Evolutionary conservation across 108 stramenopile species (phyloP).

Genomic region (Pseudonitzschia pungens): DNA sequence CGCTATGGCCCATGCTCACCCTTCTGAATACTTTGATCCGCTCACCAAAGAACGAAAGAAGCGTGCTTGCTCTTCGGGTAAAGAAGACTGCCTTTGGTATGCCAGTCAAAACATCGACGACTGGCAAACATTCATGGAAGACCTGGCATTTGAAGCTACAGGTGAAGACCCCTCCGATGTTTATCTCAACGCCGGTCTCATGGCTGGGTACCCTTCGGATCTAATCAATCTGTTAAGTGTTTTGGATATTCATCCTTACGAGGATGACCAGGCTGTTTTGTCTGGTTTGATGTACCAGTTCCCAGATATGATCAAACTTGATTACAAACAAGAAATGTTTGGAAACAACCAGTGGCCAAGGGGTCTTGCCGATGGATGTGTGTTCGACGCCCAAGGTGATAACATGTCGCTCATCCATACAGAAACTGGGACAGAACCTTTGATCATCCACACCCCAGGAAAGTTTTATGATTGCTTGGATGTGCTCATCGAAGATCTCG

Average conservation of each 20-base stretch:
- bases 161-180: not conserved
- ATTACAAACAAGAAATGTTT: constrained; percentile 27
- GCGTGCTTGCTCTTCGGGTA: constrained; percentile 14
- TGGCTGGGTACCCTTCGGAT: constrained; percentile 19
- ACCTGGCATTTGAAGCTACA: constrained; percentile 1
- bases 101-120: constrained; percentile 7
- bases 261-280: constrained; percentile 33
- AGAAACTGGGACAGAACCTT: constrained; percentile 17
- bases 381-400: constrained; percentile 15
- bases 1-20: constrained; percentile 19
- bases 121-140: constrained; percentile 23
- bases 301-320: constrained; percentile 22
- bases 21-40: constrained; percentile 18
- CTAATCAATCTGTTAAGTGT: constrained; percentile 14
- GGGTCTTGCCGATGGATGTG: constrained; percentile 22
- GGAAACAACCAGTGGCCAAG: constrained; percentile 31
- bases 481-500: constrained; percentile 22
- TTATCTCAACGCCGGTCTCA: constrained; percentile 26
- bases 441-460: constrained; percentile 28
- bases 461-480: constrained; percentile 32
- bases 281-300: constrained; percentile 16
- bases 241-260: constrained; percentile 15
- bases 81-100: constrained; percentile 2
- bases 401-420: constrained; percentile 6
- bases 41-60: not conserved